phyloP scores from a whole-genome alignment of 2,329 filamentous ascomycete species.

The Fusarium temperatum region DNA sequence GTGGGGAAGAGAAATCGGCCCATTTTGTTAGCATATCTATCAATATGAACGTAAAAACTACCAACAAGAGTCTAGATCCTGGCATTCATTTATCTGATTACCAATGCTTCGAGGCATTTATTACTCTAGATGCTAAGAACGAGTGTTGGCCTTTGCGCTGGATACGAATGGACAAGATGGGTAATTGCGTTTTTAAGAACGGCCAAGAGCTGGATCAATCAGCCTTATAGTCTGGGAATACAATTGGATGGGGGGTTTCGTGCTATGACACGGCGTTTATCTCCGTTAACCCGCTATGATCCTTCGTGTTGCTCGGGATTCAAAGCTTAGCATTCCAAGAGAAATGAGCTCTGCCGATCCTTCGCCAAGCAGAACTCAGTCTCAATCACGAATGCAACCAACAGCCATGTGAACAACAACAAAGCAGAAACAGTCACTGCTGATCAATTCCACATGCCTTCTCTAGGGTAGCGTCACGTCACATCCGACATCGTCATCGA shows the following conservation, averaged over 20 bases:
- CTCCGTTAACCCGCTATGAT: neutral
- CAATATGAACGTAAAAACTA: conserved; percentile 5
- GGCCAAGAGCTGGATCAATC: conserved; percentile 9
- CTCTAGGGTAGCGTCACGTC: neutral
- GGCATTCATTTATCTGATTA: neutral
- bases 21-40: conserved; percentile 18
- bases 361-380: neutral
- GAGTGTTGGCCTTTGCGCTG: neutral
- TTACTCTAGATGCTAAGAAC: neutral
- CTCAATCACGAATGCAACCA: neutral
- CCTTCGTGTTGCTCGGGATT: neutral
- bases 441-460: neutral
- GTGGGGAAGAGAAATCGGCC: conserved; percentile 23
- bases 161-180: neutral
- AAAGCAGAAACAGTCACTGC: neutral
- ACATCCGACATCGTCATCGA: neutral
- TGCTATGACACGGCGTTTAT: neutral
- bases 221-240: neutral
- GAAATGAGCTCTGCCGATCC: neutral
- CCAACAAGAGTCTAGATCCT: conserved; percentile 11
- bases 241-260: neutral
- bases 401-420: neutral
- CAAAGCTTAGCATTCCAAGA: neutral
- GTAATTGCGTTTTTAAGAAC: neutral
- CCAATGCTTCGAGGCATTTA: neutral